phyloP scores from a whole-genome alignment of 2,329 filamentous ascomycete species.

The Aureobasidium subglaciale region DNA sequence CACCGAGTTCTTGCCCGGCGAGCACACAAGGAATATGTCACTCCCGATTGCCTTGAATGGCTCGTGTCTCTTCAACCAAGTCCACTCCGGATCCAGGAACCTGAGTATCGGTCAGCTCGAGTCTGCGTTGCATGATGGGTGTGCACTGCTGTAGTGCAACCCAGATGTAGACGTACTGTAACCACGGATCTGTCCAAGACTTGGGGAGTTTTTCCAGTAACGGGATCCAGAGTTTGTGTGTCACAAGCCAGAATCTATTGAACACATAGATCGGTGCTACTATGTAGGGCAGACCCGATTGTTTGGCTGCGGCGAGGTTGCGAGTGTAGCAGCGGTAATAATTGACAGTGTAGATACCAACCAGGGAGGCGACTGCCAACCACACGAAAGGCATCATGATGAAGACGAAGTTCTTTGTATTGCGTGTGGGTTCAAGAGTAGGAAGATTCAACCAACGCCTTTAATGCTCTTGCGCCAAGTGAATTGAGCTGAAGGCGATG shows the following conservation, averaged over 20 bases:
- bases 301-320: slow-evolving; percentile 39
- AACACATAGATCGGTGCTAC: slow-evolving; percentile 40
- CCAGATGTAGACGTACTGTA: slow-evolving; percentile 44
- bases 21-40: slow-evolving; percentile 59
- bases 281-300: slow-evolving; percentile 40
- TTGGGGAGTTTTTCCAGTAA: slow-evolving; percentile 50
- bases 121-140: not conserved
- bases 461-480: not conserved
- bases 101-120: slow-evolving; percentile 28
- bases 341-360: slow-evolving; percentile 29
- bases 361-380: slow-evolving; percentile 26
- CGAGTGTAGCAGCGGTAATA: slow-evolving; percentile 32
- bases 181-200: slow-evolving; percentile 50
- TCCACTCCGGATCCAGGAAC: slow-evolving; percentile 53
- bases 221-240: slow-evolving; percentile 48
- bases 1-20: slow-evolving; percentile 47
- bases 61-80: slow-evolving; percentile 49
- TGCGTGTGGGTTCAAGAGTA: not conserved
- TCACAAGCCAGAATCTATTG: slow-evolving; percentile 50
- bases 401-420: not conserved
- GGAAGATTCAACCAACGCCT: not conserved
- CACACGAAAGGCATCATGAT: slow-evolving; percentile 25
- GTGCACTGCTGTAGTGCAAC: not conserved
- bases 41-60: slow-evolving; percentile 51
- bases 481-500: not conserved